Evolutionary conservation across 192 early-diverging fungal genomes (phyloP), one percentile per base, ranked within the genome.

Genomic region (Phycomyces nitens): DNA sequence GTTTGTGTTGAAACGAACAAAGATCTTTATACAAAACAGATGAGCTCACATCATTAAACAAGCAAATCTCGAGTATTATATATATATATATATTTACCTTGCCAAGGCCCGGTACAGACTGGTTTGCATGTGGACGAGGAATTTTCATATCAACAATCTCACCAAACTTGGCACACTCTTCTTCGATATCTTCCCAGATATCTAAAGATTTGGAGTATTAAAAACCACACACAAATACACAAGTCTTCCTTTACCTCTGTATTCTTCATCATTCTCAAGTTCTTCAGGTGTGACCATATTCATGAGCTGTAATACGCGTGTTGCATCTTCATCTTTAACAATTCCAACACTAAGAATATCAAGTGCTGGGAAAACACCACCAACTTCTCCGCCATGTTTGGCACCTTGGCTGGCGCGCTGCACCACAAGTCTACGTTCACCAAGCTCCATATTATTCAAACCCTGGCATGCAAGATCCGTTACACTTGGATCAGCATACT

Each of bases 391-490:
- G 18, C 80, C 81, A 64, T 84, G 84, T 18, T 78, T 87, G 4
- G 92, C 85, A 21, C 94, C 94, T 14, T 94, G 81, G 53, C 86
- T 91, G 7, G 97, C 97, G 18, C 94, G 83, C 78, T 99, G 96
- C 20, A 98, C 95, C 23, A 98, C 87, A 14, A 99, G 74, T 65
- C 91, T 93, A 29, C 88, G 88, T 68, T 98, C 97, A 50, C 92
- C 94, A 3, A 99, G 73, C 67, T 94, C 92, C 89, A 99, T 92
- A 40, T 94, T 91, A 68, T 98, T 96, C 24, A 99, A 84, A 1
- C 94, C 94, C 69, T 96, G 85, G 68, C 94, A 96, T 12, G 93
- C 97, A 42, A 94, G 79, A 65, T 99, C 97, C 6, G 96, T 98
- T 14, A 96, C 74, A 24, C 65, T 82, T 18, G 92, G 86, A 71